Conservation (phyloP, 2,329 filamentous ascomycete genomes). For the Phoma herbarum region DNA sequence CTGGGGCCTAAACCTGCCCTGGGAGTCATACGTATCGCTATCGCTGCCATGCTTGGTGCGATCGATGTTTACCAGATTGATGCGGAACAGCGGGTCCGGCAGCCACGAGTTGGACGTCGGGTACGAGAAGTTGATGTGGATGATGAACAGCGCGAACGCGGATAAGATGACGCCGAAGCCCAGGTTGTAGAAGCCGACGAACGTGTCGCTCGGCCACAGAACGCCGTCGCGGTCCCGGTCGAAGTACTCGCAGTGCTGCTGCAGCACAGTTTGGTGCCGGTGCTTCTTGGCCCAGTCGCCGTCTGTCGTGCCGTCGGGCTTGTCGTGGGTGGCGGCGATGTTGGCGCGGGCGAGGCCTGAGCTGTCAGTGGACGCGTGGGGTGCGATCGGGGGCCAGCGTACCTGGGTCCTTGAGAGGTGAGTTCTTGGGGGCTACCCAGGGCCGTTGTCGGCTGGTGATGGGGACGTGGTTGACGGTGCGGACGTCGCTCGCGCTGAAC, state of each 20-base stretch:
- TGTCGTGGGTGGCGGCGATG: constrained; percentile 51
- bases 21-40: constrained; percentile 55
- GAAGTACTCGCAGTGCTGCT: constrained; percentile 64
- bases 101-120: constrained; percentile 55
- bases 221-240: constrained; percentile 62
- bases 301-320: constrained; percentile 55
- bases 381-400: background rate
- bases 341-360: constrained; percentile 55
- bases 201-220: constrained; percentile 64
- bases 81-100: constrained; percentile 57
- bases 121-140: constrained; percentile 61
- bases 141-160: constrained; percentile 57
- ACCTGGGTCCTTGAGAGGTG: constrained; percentile 21
- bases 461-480: constrained; percentile 17
- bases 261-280: constrained; percentile 56
- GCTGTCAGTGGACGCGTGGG: background rate
- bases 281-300: constrained; percentile 51
- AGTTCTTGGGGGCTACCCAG: constrained; percentile 20
- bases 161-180: constrained; percentile 58
- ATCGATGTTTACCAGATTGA: constrained; percentile 54
- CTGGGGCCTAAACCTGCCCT: constrained; percentile 58
- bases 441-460: constrained; percentile 21
- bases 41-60: constrained; percentile 57
- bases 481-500: constrained; percentile 1
- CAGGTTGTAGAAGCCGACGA: constrained; percentile 55